Base-by-base conservation (phyloP, 352 stramenopile genomes). In the Thalassiosira ordinaria region DNA sequence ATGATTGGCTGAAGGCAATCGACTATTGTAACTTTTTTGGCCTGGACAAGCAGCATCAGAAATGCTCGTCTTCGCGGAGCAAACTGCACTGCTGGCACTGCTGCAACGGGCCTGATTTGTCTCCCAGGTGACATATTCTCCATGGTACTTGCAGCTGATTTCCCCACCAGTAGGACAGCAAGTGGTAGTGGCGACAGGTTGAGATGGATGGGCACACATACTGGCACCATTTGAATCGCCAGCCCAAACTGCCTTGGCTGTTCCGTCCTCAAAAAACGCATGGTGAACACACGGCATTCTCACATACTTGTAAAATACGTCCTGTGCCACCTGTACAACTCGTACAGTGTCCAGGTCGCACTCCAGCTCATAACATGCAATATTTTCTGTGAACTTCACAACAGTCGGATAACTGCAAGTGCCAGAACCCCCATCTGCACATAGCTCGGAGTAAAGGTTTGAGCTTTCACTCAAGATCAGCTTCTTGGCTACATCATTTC, bases 301-400 rank as follows among this genome's bases (percentile, higher is more conserved):
- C 27, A 86, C 39, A 61, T 74, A 86, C 37, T 87, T 74, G 66
- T 84, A 87, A 66, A 86, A 94, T 13, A 93, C 72, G 27, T 78
- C 41, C 8, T 56, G 70, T 29, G 70, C 44, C 6, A 88, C 75
- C 62, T 90, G 39, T 0, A 90, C 64, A 27, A 82, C 59, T 8
- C 74, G 55, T 1, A 85, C n/a, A 24, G 68, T 79, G 26, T 88
- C 80, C 18, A 87, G 39, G 13, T 57, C 13, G 46, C 77, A 85
- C 61, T 90, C 84, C 8, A 57, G 22, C 11, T 72, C 73, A 69
- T 47, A 20, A 49, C 57, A 78, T 20, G 2, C 8, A 59, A 90
- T 57, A 53, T 86, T 69, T 33, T 5, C 29, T 24, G 5, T 6
- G 5, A 89, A 39, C 0, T 46, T 66, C 1, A 89, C 66, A 24